Evolutionary conservation across 148 eudicot genomes (phyloP).

Genomic region (Rhododendron molle): DNA sequence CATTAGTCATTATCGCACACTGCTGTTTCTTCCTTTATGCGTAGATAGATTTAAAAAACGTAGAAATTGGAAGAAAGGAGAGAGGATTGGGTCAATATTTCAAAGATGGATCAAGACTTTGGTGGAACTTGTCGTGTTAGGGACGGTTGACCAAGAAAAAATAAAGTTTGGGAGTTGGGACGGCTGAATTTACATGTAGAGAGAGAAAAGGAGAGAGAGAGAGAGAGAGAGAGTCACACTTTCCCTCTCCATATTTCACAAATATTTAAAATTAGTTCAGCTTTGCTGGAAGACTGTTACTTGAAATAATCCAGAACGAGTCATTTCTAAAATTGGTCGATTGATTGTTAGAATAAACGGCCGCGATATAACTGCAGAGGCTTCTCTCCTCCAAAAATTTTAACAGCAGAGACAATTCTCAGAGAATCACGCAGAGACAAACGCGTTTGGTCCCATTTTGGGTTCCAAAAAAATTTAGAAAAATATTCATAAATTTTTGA

Average conservation of each 20-base stretch:
- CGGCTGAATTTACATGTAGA: constrained; percentile 19
- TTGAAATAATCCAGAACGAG: too few relatives aligned
- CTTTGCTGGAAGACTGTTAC: background rate
- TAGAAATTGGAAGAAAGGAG: background rate
- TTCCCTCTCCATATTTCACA: background rate
- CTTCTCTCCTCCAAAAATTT: background rate
- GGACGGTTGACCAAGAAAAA: constrained; percentile 30
- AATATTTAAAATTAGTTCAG: too few relatives aligned
- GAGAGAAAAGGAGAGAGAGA: background rate
- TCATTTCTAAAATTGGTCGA: background rate
- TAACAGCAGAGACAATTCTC: too few relatives aligned
- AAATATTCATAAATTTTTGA: too few relatives aligned
- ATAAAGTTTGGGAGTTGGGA: constrained; percentile 13
- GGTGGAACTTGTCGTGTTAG: constrained; percentile 19
- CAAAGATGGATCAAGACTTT: constrained; percentile 3
- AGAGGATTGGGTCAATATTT: constrained; percentile 23
- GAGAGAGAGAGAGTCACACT: background rate
- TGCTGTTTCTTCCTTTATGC: background rate
- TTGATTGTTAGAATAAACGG: background rate
- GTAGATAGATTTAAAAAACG: background rate
- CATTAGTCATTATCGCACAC: background rate
- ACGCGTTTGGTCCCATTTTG: too few relatives aligned
- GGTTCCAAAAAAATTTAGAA: too few relatives aligned
- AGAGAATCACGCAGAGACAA: too few relatives aligned
- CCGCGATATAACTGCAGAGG: background rate